These are phyloP conservation scores for Pseudognaphalium luteoalbum DNA, from an alignment of 129 eudicot genomes.

Conservation along the genomic window DNA sequence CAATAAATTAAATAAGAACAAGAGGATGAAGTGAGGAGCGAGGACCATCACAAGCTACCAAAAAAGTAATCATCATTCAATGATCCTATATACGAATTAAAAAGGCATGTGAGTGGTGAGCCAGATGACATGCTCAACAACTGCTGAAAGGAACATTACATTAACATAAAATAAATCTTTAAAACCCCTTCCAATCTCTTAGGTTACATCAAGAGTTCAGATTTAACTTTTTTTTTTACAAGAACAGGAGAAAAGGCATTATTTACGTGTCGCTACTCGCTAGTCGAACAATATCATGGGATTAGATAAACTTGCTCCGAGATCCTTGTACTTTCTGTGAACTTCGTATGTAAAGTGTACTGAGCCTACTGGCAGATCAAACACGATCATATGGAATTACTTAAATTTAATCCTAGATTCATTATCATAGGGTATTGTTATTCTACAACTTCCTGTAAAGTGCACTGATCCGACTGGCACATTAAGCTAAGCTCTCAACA, in stretches of 20 bases:
- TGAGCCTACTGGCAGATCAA: not conserved
- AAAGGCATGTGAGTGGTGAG: slow-evolving; percentile 47
- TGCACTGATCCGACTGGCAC: not conserved
- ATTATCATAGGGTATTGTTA: not conserved
- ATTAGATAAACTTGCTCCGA: not conserved
- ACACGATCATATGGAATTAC: not conserved
- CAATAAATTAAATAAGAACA: slow-evolving; percentile 14
- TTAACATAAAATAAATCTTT: slow-evolving; percentile 26
- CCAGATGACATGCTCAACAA: slow-evolving; percentile 37
- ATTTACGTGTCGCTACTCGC: not conserved
- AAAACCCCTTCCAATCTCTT: not conserved
- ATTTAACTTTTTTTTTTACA: not conserved
- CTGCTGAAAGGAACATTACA: slow-evolving; percentile 28
- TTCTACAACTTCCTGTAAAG: not conserved
- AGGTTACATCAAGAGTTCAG: slow-evolving; percentile 5
- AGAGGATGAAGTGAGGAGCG: slow-evolving; percentile 22
- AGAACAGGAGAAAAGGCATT: not conserved
- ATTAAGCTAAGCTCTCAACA: slow-evolving; percentile 6
- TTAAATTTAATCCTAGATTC: not conserved
- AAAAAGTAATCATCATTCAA: slow-evolving; percentile 27
- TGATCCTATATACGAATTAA: slow-evolving; percentile 21
- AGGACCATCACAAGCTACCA: slow-evolving; percentile 36
- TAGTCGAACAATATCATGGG: not conserved
- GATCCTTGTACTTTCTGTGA: not conserved
- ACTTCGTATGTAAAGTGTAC: not conserved